Conservation (phyloP, 768 basidiomycete genomes). For the Podaxis mareebaensis region DNA sequence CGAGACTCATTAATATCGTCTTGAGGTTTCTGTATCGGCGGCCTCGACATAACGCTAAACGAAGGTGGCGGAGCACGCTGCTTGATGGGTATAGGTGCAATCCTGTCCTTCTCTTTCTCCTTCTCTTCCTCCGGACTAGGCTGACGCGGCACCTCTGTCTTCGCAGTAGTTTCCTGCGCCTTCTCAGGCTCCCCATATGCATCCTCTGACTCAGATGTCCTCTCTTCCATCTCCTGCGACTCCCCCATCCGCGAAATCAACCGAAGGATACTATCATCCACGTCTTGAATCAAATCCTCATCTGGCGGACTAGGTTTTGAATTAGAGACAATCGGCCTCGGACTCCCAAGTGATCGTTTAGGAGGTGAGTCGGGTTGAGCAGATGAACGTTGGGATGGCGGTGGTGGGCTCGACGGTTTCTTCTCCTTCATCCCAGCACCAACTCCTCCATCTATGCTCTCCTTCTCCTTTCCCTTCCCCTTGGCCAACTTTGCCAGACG, state of each 20-base stretch:
- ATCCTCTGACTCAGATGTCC: constrained; percentile 18
- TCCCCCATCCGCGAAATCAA: constrained; percentile 41
- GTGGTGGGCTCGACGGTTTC: constrained; percentile 17
- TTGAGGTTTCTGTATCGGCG: constrained; percentile 36
- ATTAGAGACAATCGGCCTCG: constrained; percentile 9
- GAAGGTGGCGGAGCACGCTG: constrained; percentile 54
- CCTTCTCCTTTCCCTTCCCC: constrained; percentile 30
- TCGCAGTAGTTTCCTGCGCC: constrained; percentile 16
- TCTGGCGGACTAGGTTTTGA: constrained; percentile 35
- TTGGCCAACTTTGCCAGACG: constrained; percentile 42
- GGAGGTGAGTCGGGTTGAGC: constrained; percentile 3
- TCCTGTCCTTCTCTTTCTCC: constrained; percentile 24
- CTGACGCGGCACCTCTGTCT: constrained; percentile 16
- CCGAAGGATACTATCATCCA: constrained; percentile 43
- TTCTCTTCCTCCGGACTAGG: constrained; percentile 7
- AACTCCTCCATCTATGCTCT: constrained; percentile 40
- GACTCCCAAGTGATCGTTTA: constrained; percentile 10
- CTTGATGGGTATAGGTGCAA: constrained; percentile 62
- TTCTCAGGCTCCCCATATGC: constrained; percentile 23
- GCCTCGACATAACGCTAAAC: constrained; percentile 65
- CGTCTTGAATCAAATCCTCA: constrained; percentile 40
- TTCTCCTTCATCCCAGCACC: constrained; percentile 23
- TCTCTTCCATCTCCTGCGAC: constrained; percentile 22
- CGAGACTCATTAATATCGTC: background rate
- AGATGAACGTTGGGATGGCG: constrained; percentile 1